Conservation (phyloP, 2,329 filamentous ascomycete species). For the Orbilia oligospora region DNA sequence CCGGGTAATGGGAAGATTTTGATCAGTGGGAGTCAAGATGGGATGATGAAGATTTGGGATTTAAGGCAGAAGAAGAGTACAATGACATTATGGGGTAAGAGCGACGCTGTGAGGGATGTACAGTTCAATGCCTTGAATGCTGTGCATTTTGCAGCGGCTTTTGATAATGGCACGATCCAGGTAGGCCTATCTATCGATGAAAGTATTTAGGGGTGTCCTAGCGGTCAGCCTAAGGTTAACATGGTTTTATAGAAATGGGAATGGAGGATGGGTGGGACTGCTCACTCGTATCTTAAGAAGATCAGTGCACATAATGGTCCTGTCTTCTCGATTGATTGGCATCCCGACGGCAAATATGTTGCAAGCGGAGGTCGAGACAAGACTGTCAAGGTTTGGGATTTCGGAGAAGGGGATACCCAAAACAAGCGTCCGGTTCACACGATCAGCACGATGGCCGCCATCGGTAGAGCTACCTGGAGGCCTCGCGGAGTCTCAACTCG, state of each 20-base stretch:
- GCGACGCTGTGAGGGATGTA: constrained; percentile 64
- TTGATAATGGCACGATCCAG: constrained; percentile 64
- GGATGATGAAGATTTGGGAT: constrained; percentile 64
- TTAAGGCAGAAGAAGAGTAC: constrained; percentile 63
- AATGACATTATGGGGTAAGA: constrained; percentile 63
- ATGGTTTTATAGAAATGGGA: constrained; percentile 55
- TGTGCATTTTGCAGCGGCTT: constrained; percentile 64
- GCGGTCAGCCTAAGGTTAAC: constrained; percentile 33
- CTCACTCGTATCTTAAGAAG: constrained; percentile 54
- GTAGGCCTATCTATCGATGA: constrained; percentile 30
- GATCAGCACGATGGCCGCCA: constrained; percentile 74
- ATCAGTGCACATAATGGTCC: constrained; percentile 64
- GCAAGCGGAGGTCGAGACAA: constrained; percentile 74
- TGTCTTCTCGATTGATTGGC: constrained; percentile 70
- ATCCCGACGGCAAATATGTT: constrained; percentile 77
- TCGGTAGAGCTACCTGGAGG: constrained; percentile 75
- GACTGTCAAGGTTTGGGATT: constrained; percentile 77
- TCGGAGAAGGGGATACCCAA: constrained; percentile 74
- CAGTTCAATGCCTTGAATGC: constrained; percentile 64
- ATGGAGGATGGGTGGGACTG: constrained; percentile 49
- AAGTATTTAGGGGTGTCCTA: constrained; percentile 31
- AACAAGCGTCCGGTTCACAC: constrained; percentile 75
- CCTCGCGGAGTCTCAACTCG: constrained; percentile 69
- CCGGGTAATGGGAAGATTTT: constrained; percentile 63
- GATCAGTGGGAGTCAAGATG: constrained; percentile 64